Evolutionary conservation across 2,329 filamentous ascomycete species (phyloP).

Genomic region (Penicillium sp.): DNA sequence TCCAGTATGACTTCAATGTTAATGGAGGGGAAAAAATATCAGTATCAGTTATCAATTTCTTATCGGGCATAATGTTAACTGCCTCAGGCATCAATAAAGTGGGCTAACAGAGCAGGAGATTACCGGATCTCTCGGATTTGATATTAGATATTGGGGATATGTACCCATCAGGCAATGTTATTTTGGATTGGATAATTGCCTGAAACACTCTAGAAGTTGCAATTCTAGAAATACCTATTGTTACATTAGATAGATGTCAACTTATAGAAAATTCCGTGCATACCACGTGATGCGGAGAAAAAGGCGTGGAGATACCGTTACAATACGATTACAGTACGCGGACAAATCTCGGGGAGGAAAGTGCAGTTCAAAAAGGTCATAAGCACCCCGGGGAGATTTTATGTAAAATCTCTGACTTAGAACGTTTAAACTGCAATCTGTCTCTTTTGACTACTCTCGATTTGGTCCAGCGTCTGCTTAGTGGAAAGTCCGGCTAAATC

Average conservation of each 20-base stretch:
- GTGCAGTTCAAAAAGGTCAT: background rate
- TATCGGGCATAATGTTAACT: conserved; percentile 1
- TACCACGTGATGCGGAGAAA: conserved; percentile 15
- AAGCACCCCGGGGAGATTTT: conserved; percentile 5
- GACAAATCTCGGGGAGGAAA: conserved; percentile 21
- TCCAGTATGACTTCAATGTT: background rate
- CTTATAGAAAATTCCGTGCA: background rate
- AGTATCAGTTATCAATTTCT: conserved; percentile 13
- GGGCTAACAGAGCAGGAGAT: background rate
- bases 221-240: background rate
- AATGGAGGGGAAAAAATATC: conserved; percentile 8
- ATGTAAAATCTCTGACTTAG: background rate
- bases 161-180: background rate
- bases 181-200: background rate
- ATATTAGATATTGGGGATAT: background rate
- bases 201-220: background rate
- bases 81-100: conserved; percentile 5
- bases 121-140: background rate
- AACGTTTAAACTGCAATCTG: background rate
- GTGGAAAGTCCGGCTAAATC: conserved; percentile 2
- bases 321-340: conserved; percentile 13
- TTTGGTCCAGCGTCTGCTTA: background rate
- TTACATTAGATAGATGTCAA: background rate
- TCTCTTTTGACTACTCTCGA: background rate
- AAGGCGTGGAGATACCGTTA: conserved; percentile 20